Percentiles rank a stretch among this genome's conserved stretches.
phyloP scores from a whole-genome alignment of 257 asterid species.

The Primulina tabacum region DNA sequence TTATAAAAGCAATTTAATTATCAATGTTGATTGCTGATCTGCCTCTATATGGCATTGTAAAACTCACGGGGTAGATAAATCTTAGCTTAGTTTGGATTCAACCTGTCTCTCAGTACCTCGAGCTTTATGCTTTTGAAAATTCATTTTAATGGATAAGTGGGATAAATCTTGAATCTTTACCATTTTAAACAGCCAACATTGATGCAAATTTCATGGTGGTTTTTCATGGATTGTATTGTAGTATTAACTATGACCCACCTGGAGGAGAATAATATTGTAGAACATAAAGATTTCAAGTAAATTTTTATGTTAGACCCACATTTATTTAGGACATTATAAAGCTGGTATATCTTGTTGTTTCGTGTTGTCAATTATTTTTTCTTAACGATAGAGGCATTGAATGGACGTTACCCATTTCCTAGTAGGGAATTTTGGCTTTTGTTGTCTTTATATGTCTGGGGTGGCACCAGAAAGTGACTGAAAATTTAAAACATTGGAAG shows the following conservation, averaged over 20 bases:
- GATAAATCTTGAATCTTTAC: neutral
- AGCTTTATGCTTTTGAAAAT: neutral
- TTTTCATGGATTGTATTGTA: neutral
- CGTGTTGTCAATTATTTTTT: neutral
- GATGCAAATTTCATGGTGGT: neutral
- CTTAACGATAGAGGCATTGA: neutral
- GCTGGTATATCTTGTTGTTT: neutral
- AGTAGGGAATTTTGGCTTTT: neutral
- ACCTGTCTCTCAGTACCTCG: neutral
- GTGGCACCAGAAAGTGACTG: neutral
- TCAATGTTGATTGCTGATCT: neutral
- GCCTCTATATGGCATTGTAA: neutral
- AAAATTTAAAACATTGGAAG: neutral
- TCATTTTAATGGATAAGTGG: neutral
- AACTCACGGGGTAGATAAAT: neutral
- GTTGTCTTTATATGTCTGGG: neutral
- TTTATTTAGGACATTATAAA: too few relatives aligned
- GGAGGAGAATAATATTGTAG: neutral
- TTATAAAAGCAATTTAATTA: neutral
- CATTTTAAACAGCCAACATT: neutral
- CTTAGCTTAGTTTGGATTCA: neutral
- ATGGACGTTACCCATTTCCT: neutral
- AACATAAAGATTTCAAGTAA: too few relatives aligned
- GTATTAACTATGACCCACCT: neutral
- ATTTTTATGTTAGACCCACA: neutral